Base-by-base conservation (phyloP, 768 basidiomycete species). In the Rhodosporidiobolus odoratus region DNA sequence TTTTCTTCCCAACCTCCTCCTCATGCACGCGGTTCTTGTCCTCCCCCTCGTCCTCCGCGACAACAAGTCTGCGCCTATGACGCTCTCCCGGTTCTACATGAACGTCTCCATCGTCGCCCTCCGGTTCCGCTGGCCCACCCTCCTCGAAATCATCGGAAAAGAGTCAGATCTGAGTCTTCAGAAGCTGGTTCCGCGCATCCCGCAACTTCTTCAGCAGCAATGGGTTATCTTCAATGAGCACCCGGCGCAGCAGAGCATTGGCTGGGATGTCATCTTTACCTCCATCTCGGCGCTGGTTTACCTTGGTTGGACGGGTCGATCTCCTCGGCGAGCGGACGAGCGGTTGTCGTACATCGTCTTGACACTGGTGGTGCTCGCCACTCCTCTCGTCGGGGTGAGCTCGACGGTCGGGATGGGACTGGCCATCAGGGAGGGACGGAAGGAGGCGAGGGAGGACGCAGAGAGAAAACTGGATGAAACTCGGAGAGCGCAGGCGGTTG, bases 1-100 rank as follows among this genome's bases (percentile, higher is more conserved):
- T 19, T 89, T 88, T 80, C 81, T 88, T 40, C 81, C 81, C 17
- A 86, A 86, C 73, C 83, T 89, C 45, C 80, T 88, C 54, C 67
- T 81, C 62, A 86, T 89, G 84, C 88, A 90, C 78, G 79, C 76
- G 25, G 78, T 86, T 19, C 79, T 87, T 60, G 61, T 86, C 56
- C 45, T 86, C 7, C 87, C 88, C 8, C 81, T 88, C 47, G 56
- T 87, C 65, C 53, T 62, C 58, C 41, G 23, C 64, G 41, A 60
- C 37, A 41, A 27, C n/a, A 27, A 27, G 17, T 15, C 21, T 25
- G 27, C 56, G 7, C 66, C 58, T 15, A 45, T 72, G 16, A 21
- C 67, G 1, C 54, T 62, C 27, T 45, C 54, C 16, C 37, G 62
- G 3, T 56, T 75, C 45, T 71, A 71, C 67, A 56, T 68, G 60